A percentile compares a stretch with the other conserved stretches of the same genome.
Conservation (phyloP, 2,329 filamentous ascomycete genomes). For the Ceratocystis papillata region DNA sequence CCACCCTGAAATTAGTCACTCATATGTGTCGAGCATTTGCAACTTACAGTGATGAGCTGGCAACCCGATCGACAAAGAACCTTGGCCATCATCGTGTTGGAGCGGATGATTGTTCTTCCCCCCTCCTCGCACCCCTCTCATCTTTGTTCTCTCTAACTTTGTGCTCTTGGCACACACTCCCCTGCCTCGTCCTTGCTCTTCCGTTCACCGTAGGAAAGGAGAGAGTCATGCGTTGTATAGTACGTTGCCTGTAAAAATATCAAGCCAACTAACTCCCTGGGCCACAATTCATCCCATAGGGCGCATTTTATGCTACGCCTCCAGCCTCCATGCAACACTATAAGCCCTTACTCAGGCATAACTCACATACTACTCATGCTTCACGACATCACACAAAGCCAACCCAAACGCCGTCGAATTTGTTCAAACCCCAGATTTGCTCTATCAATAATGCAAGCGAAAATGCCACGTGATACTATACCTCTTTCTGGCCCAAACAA, state of each 20-base stretch:
- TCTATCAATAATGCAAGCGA: background rate
- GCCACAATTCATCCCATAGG: too few species aligned
- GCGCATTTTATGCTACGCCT: background rate
- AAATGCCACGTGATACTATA: background rate
- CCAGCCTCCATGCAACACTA: background rate
- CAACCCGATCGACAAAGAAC: background rate
- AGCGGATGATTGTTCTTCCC: constrained; percentile 9
- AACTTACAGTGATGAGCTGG: background rate
- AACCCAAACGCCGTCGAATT: background rate
- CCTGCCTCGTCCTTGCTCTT: background rate
- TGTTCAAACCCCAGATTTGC: background rate
- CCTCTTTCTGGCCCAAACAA: background rate
- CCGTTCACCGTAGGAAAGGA: background rate
- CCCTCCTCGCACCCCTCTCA: constrained; percentile 6
- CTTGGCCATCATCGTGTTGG: background rate
- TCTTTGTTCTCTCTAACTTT: background rate
- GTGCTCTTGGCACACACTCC: background rate
- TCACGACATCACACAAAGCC: too few species aligned
- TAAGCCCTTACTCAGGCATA: background rate
- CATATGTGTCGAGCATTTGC: background rate
- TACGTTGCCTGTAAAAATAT: background rate
- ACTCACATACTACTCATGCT: background rate
- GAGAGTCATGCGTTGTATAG: background rate
- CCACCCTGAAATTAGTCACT: background rate
- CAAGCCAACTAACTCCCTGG: background rate